Evolutionary conservation across 495 filamentous ascomycete species (phyloP), one percentile per base, ranked within the genome.

Genomic region (Penicillium egyptiacum): DNA sequence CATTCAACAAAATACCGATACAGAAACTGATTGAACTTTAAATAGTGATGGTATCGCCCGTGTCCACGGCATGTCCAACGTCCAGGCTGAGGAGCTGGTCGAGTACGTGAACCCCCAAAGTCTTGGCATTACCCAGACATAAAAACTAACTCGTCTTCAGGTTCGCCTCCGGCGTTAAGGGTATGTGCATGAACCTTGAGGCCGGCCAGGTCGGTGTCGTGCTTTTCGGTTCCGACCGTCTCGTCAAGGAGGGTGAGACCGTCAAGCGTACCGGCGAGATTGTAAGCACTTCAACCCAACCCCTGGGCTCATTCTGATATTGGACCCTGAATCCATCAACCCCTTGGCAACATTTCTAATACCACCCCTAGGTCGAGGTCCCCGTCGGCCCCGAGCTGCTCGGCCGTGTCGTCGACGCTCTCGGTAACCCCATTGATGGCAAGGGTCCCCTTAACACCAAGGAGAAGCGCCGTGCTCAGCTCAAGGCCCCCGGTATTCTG

Each of bases 131-230:
- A 20, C 35, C 17, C n/a, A 65, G 33, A 55, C 50, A 60, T 43
- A 26, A 44, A 62, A 62, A 71, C 77, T 83, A 66, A 79, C 61
- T 66, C 68, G 63, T 74, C 50, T 41, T 61, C 58, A 96, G 94
- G 84, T 98, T 98, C 83, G 91, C 94, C 68, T 98, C 94, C 64
- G 94, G 94, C 77, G 94, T 98, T 73, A 97, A 97, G 86, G 94
- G 94, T 76, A 98, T 98, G 94, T 98, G 95, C 89, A 96, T 98
- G 92, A 98, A 98, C 87, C 85, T 98, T 75, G 94, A 98, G 81
- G 94, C 94, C 76, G 94, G 94, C 77, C 95, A 98, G 81, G 94
- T 98, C 79, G 94, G 94, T 96, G 94, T 98, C 66, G 94, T 98
- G 85, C 87, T 98, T 66, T 98, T 98, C 82, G 94, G 94, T 85